Evolutionary conservation across 306 rosid species (phyloP).

Genomic region (Hippophae rhamnoides): DNA sequence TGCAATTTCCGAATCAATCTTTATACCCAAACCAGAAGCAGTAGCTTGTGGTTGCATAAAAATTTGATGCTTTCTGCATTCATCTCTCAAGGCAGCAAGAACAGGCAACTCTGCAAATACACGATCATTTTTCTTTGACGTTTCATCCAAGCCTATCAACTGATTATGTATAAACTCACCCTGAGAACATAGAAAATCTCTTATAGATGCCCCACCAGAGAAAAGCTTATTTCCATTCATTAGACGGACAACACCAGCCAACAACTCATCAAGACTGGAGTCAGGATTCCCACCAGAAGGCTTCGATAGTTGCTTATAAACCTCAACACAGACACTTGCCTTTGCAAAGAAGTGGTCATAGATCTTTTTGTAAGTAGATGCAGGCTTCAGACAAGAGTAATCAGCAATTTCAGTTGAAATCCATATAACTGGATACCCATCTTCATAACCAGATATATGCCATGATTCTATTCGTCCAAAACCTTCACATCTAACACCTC

Average conservation of each 20-base stretch:
- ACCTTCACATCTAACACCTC: constrained; percentile 63
- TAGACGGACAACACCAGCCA: constrained; percentile 74
- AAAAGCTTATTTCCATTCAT: constrained; percentile 61
- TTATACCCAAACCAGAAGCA: constrained; percentile 36
- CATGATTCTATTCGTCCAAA: constrained; percentile 87
- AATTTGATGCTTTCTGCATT: constrained; percentile 36
- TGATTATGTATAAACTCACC: constrained; percentile 81
- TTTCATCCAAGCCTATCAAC: constrained; percentile 64
- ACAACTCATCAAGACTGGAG: constrained; percentile 67
- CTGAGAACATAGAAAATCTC: constrained; percentile 63
- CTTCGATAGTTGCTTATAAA: constrained; percentile 54
- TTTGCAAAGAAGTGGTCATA: constrained; percentile 65
- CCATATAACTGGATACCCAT: constrained; percentile 79
- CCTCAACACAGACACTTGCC: constrained; percentile 65
- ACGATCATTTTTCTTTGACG: constrained; percentile 49
- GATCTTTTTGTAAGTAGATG: constrained; percentile 50
- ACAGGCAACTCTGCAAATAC: constrained; percentile 53
- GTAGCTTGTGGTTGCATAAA: constrained; percentile 23
- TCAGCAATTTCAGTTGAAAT: constrained; percentile 76
- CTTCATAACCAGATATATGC: constrained; percentile 90
- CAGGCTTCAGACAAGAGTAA: constrained; percentile 71
- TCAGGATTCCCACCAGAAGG: constrained; percentile 60
- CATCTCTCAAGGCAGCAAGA: constrained; percentile 59
- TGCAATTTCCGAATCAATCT: constrained; percentile 32
- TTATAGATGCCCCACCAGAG: constrained; percentile 56